Evolutionary conservation across 108 stramenopile genomes (phyloP), one percentile per base, ranked within the genome.

Genomic region (Skeletonema tropicum): DNA sequence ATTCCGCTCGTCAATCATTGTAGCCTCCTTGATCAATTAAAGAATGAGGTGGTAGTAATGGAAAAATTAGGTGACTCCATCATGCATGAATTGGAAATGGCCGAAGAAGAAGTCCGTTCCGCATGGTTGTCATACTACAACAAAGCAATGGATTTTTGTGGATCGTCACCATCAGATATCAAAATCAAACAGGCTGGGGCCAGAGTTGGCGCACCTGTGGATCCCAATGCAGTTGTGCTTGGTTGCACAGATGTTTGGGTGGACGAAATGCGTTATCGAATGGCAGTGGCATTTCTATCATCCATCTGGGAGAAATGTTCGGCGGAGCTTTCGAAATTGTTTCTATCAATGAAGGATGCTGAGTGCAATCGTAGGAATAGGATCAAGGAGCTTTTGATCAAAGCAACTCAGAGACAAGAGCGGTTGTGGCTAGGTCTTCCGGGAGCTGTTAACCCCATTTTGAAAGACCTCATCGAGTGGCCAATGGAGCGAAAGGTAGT

Each of bases 261-360:
- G 45, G 81, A 88, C 15, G 92, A 93, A 75, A 90, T 90, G 85
- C 86, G 85, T 14, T 93, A 93, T 76, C 86, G 90, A 15, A 87
- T 93, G 67, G 81, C 86, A 14, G 90, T 89, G 29, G 86, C 89
- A 25, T 91, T 88, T 61, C 83, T 91, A 41, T 85, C 87, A 58
- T 66, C 82, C 9, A 79, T 79, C 19, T 93, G 92, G 92, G 90
- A 93, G 35, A 90, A 89, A 64, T 88, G 87, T 48, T 88, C 87
- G 5, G 49, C 66, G 21, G 86, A 89, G 64, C 65, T 93, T 38
- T 75, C 84, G 3, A 89, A 86, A 35, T 71, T 93, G 14, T 93
- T 91, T 65, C 55, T 66, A 1, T 74, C 71, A 19, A 84, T 91
- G 70, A 93, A 91, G 64, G 66, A 87, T 68, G 82, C 86, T 6